Evolutionary conservation across 305 asterid species (phyloP).

Genomic region (Solanum hybrid): DNA sequence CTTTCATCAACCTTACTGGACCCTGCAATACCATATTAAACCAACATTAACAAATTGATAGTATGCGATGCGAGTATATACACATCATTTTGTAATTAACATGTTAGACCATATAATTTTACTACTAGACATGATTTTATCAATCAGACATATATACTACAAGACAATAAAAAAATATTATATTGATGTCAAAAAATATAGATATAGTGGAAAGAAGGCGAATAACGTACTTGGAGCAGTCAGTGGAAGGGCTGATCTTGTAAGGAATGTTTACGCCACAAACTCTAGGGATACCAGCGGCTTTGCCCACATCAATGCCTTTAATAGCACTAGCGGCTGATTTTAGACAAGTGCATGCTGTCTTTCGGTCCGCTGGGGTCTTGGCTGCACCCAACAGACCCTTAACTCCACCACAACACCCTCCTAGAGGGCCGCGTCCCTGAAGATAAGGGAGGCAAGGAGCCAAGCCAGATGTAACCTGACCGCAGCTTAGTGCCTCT

Average conservation of each 20-base stretch:
- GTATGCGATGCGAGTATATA: not conserved
- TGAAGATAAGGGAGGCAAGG: not conserved
- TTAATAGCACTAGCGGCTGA: conserved; percentile 1
- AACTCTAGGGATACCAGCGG: not conserved
- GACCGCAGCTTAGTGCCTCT: conserved; percentile 3
- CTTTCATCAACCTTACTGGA: not conserved
- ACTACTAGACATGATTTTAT: not conserved
- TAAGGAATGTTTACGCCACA: not conserved
- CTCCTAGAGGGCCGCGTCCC: not conserved
- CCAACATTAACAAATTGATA: not conserved
- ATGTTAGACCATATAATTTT: not conserved
- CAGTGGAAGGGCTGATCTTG: not conserved
- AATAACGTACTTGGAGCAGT: not conserved
- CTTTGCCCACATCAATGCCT: not conserved
- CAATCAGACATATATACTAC: too few relatives aligned
- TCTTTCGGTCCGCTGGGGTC: not conserved
- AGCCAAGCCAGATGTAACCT: not conserved
- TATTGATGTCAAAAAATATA: too few relatives aligned
- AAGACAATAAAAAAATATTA: too few relatives aligned
- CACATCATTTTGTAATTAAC: not conserved
- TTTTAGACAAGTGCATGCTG: conserved; percentile 7
- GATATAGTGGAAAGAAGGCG: too few relatives aligned
- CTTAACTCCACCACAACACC: not conserved
- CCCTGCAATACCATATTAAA: not conserved
- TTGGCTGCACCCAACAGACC: not conserved